Conservation (phyloP, 2,329 filamentous ascomycete species). For the Mycocentrospora acerina region DNA sequence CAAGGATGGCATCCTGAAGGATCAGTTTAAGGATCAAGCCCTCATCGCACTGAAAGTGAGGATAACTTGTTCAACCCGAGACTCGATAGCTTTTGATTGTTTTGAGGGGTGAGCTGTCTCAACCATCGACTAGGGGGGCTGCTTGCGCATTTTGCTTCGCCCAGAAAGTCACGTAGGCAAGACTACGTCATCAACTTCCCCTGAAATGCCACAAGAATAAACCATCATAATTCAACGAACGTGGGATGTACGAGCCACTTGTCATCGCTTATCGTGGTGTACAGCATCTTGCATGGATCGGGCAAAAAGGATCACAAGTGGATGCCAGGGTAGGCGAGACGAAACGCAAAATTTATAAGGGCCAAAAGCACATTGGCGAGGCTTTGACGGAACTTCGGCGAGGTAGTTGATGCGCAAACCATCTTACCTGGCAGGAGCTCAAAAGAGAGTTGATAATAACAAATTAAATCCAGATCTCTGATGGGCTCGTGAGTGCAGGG, state of each 20-base stretch:
- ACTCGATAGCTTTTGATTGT: too few species aligned
- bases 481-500: not conserved
- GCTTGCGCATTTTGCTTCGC: too few species aligned
- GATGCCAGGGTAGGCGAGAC: slow-evolving; percentile 3
- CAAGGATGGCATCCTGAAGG: slow-evolving; percentile 12
- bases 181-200: too few species aligned
- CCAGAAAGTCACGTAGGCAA: too few species aligned
- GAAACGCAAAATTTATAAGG: slow-evolving; percentile 14
- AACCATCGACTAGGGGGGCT: too few species aligned
- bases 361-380: slow-evolving; percentile 13
- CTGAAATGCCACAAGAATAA: too few species aligned
- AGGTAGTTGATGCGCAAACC: slow-evolving; percentile 10
- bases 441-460: slow-evolving; percentile 3
- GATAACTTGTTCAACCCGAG: too few species aligned
- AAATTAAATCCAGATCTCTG: slow-evolving; percentile 3
- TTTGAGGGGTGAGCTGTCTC: too few species aligned
- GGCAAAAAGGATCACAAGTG: not conserved
- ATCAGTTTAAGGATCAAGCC: too few species aligned
- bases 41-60: too few species aligned
- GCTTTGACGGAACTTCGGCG: slow-evolving; percentile 15
- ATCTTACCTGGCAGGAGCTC: not conserved
- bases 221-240: too few species aligned
- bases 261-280: slow-evolving; percentile 17
- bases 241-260: slow-evolving; percentile 1
- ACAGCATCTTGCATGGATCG: slow-evolving; percentile 17